Base-by-base conservation (phyloP, 2,329 filamentous ascomycete species). In the Pseudogymnoascus sp. region DNA sequence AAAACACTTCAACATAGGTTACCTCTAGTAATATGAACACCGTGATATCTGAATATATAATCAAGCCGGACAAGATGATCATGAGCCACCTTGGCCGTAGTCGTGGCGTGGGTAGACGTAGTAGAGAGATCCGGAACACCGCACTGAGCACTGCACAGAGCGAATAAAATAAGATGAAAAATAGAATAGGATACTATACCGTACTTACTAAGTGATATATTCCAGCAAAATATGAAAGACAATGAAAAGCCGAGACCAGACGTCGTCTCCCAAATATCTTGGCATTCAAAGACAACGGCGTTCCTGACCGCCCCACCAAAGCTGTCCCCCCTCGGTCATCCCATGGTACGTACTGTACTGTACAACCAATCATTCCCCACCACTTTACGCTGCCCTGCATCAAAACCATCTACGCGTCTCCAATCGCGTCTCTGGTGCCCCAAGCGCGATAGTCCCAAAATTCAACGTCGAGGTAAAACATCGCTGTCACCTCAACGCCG, bases 291-390 rank as follows among this genome's bases (percentile, higher is more conserved):
- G 27, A 18, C 18, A 18, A 10, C 5, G 9, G 8, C 31, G 45
- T 55, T 55, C 45, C 48, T 55, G 9, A 10, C n/a, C n/a, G 48
- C 48, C 48, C 48, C 48, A 55, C 48, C 48, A 55, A 55, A 55
- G 9, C 27, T 55, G 45, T 55, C 18, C 45, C 45, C 40, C 25
- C 18, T 48, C 42, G 42, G 21, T n/a, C 48, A 2, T 33, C 48
- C 13, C 1, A 7, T 55, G 48, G 29, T 55, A 55, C 48, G 18
- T 18, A n/a, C n/a, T n/a, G n/a, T n/a, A n/a, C n/a, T n/a, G n/a
- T 33, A 33, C 48, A 55, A 27, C 48, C 48, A 55, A 55, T 55
- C 48, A 33, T 55, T 9, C 48, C 45, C 48, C 48, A 55, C 48
- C 48, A 55, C 48, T 55, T 33, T 55, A 27, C 27, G n/a, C 18